These are phyloP conservation scores for Perkinsela sp. DNA, from an alignment of 208 protist genomes.

Conservation along the genomic window DNA sequence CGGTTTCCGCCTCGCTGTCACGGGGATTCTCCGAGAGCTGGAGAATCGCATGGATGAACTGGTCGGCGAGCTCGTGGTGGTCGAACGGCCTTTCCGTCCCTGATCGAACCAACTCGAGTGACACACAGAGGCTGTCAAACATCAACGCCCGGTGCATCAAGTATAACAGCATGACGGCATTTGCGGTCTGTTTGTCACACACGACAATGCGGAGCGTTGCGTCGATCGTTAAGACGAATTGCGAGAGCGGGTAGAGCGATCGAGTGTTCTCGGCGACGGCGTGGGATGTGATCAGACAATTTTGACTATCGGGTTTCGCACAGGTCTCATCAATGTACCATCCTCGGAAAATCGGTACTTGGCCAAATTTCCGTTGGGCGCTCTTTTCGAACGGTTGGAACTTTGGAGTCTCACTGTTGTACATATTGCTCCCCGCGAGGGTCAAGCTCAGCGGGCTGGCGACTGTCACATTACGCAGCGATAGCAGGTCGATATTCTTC, in stretches of 20 bases:
- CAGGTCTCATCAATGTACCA: not conserved
- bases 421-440: not conserved
- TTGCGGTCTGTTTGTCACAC: not conserved
- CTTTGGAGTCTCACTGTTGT: not conserved
- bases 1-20: not conserved
- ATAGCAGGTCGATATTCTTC: not conserved
- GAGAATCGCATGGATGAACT: not conserved
- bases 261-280: not conserved
- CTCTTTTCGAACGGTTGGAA: not conserved
- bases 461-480: not conserved
- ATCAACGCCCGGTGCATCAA: not conserved
- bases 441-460: not conserved
- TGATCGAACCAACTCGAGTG: not conserved
- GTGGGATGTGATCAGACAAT: not conserved
- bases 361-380: not conserved
- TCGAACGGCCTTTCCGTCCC: not conserved
- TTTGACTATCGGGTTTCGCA: not conserved
- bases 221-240: not conserved
- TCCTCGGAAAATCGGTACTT: not conserved
- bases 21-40: not conserved
- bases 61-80: not conserved
- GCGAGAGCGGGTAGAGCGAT: not conserved
- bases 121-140: not conserved
- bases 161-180: not conserved
- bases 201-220: not conserved